Evolutionary conservation across 805 yeast genomes (phyloP).

Genomic region (Pichia nanzhaoensis): DNA sequence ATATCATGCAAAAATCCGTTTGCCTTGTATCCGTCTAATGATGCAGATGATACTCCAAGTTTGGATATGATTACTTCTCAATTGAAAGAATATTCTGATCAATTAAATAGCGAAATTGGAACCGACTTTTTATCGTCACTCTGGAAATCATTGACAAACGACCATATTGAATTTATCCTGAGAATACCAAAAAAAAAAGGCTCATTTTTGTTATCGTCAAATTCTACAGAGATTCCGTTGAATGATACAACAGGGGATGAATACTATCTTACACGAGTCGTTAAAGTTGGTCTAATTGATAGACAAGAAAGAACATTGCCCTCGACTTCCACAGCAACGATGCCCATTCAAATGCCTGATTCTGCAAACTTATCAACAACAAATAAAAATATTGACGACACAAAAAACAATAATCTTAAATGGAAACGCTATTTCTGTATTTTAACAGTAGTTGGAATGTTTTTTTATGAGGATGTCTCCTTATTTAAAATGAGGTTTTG

Average conservation of each 20-base stretch:
- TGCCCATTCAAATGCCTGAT: not conserved
- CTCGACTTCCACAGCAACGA: conserved; percentile 8
- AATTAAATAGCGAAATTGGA: conserved; percentile 17
- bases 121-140: conserved; percentile 12
- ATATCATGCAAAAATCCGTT: conserved; percentile 21
- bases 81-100: conserved; percentile 12
- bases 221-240: conserved; percentile 13
- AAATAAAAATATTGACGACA: not conserved
- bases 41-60: not conserved
- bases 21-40: conserved; percentile 8
- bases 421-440: conserved; percentile 44
- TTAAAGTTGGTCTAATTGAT: conserved; percentile 35
- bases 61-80: conserved; percentile 7
- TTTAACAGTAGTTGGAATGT: conserved; percentile 44
- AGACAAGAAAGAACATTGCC: conserved; percentile 33
- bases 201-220: conserved; percentile 18
- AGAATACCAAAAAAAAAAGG: conserved; percentile 25
- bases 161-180: conserved; percentile 11
- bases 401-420: conserved; percentile 11
- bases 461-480: conserved; percentile 37
- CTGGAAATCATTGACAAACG: conserved; percentile 13
- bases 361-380: not conserved
- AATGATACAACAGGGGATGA: conserved; percentile 17
- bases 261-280: conserved; percentile 29
- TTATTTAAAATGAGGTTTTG: conserved; percentile 29